Evolutionary conservation across 1,284 basidiomycete genomes (phyloP), one percentile per base, ranked within the genome.

Genomic region (Microbotryum scabiosae): DNA sequence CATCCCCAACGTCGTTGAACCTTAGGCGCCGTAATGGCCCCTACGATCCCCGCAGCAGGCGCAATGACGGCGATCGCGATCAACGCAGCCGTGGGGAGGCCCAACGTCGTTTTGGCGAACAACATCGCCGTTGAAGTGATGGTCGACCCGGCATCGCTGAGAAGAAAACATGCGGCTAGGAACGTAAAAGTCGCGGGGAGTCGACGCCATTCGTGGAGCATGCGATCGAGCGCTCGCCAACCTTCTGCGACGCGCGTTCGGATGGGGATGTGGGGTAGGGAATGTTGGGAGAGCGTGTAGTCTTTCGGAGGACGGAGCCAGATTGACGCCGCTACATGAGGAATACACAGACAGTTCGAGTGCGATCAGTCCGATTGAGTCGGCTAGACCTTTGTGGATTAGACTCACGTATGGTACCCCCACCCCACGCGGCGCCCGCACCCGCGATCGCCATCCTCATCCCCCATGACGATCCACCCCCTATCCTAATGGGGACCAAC

Each of bases 131-230:
- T 89, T 0, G 85, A 87, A 0, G 87, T 88, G 59, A 90, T 85
- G 0, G 87, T 89, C 2, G 2, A 54, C 63, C 21, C 32, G 88
- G 88, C 88, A 72, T 94, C 90, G 1, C 87, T 90, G 32, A 96
- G 81, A 16, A 94, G 80, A 72, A 94, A 90, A 90, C 91, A 94
- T 0, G 91, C 88, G 5, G 85, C 80, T 46, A 94, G 84, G 70
- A 89, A 93, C 61, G 81, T 80, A 78, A 92, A 96, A 0, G 90
- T 88, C 71, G 54, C 44, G 2, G 68, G 68, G n/a, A 71, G 54
- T 20, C 53, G 30, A 10, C 65, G 51, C 54, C 62, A 70, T 25
- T 65, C 59, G 5, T 48, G 43, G n/a, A 71, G 52, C 54, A 65
- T 68, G 21, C 14, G 21, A 0, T 47, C 59, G 12, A 71, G 56